phyloP scores from a whole-genome alignment of 352 stramenopile genomes.

The Sclerospora graminicola region DNA sequence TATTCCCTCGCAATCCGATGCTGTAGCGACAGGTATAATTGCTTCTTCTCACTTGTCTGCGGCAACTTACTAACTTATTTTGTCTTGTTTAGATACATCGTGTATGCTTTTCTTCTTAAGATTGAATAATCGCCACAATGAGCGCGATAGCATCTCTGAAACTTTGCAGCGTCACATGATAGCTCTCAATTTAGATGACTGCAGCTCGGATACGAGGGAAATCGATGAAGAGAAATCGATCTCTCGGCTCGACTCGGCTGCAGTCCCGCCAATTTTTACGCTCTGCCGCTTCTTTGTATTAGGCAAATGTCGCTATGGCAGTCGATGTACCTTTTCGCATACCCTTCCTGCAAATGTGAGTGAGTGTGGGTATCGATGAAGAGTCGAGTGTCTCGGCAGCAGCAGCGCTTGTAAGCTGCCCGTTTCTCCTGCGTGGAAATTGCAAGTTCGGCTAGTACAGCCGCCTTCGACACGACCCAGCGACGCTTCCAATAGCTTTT shows the following conservation, averaged over 20 bases:
- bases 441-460: slow-evolving; percentile 69
- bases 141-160: no score
- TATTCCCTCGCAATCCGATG: no score
- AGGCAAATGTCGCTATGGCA: slow-evolving; percentile 62
- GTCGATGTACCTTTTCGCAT: slow-evolving; percentile 68
- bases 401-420: slow-evolving; percentile 56
- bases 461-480: slow-evolving; percentile 38
- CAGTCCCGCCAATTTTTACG: slow-evolving; percentile 13
- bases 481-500: slow-evolving; percentile 1
- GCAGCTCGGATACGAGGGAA: background rate
- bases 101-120: no score
- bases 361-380: slow-evolving; percentile 23
- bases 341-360: slow-evolving; percentile 21
- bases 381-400: slow-evolving; percentile 30
- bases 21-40: no score
- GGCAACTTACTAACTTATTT: no score
- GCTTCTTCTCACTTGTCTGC: no score
- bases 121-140: no score
- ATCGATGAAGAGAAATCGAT: slow-evolving; percentile 12
- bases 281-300: slow-evolving; percentile 76
- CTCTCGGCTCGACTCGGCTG: background rate
- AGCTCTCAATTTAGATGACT: background rate
- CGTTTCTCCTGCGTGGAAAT: slow-evolving; percentile 61
- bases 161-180: slow-evolving; percentile 8
- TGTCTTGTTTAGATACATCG: no score